Conservation (phyloP, 2,329 filamentous ascomycete species). For the Macrophomina pseudophaseolina region DNA sequence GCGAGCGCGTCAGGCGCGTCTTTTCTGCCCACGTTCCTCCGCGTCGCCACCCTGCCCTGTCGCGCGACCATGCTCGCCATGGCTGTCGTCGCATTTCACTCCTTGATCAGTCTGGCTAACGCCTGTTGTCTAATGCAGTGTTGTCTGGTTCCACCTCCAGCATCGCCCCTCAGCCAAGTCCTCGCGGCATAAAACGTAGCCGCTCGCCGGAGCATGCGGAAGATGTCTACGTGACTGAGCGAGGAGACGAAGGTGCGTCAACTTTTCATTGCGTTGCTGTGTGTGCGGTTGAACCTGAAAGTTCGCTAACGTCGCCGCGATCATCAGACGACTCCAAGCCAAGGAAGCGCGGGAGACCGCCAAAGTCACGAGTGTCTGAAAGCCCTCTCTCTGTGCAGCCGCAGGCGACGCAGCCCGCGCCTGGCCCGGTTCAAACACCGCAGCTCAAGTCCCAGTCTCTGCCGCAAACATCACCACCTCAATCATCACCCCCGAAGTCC, state of each 20-base stretch:
- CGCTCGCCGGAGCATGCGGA: constrained; percentile 46
- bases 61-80: constrained; percentile 3
- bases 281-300: not conserved
- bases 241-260: constrained; percentile 38
- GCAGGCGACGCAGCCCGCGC: constrained; percentile 57
- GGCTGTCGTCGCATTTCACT: not conserved
- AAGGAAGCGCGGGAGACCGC: constrained; percentile 59
- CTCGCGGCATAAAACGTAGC: constrained; percentile 48
- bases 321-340: constrained; percentile 41
- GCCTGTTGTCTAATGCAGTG: constrained; percentile 32
- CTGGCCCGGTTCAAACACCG: constrained; percentile 55
- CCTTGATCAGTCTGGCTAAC: constrained; percentile 7
- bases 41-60: constrained; percentile 3
- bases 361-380: constrained; percentile 65
- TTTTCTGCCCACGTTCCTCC: not conserved
- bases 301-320: not conserved
- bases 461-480: constrained; percentile 60
- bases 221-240: constrained; percentile 39
- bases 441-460: constrained; percentile 58
- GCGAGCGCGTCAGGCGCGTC: constrained; percentile 23
- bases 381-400: constrained; percentile 61
- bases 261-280: not conserved
- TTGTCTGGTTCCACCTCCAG: constrained; percentile 38
- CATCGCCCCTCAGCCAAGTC: constrained; percentile 41
- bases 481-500: constrained; percentile 72